Percentiles rank a stretch among this genome's conserved stretches.
Conservation (phyloP, 371 early-diverging fungal species). For the Mortierella polycephala region DNA sequence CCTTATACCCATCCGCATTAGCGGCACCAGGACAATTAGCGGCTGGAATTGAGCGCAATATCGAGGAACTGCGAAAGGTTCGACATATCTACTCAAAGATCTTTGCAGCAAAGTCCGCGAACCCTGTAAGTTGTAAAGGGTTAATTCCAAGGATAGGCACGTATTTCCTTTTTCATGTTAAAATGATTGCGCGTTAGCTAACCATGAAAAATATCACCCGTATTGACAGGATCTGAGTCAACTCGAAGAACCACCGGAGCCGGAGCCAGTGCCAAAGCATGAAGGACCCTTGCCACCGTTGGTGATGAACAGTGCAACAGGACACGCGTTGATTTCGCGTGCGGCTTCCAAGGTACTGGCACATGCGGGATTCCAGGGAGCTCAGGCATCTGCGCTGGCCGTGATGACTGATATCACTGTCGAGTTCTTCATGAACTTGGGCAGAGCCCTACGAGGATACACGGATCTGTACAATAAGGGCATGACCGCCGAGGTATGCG, state of each 20-base stretch:
- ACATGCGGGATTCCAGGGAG: slow-evolving; percentile 92
- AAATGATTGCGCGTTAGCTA: no score
- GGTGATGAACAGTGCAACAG: slow-evolving; percentile 66
- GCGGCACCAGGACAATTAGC: slow-evolving; percentile 72
- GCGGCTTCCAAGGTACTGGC: slow-evolving; percentile 74
- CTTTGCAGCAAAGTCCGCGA: slow-evolving; percentile 71
- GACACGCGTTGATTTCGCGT: slow-evolving; percentile 71
- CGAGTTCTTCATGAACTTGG: slow-evolving; percentile 85
- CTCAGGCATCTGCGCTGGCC: slow-evolving; percentile 70
- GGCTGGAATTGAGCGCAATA: slow-evolving; percentile 69
- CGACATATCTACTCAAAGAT: slow-evolving; percentile 82
- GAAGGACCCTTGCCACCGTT: slow-evolving; percentile 63
- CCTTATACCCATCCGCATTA: slow-evolving; percentile 68
- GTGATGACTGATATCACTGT: slow-evolving; percentile 81
- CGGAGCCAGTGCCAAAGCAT: slow-evolving; percentile 27
- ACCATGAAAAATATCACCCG: no score
- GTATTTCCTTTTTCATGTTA: neutral
- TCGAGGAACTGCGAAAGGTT: slow-evolving; percentile 70
- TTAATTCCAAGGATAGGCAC: neutral
- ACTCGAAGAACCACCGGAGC: slow-evolving; percentile 43
- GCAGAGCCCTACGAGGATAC: slow-evolving; percentile 83
- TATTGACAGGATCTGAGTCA: slow-evolving; percentile 26
- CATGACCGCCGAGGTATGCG: slow-evolving; percentile 80
- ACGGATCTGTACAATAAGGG: slow-evolving; percentile 76
- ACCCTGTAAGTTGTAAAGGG: slow-evolving; percentile 57